Evolutionary conservation across 2,329 filamentous ascomycete species (phyloP).

Genomic region (Cordyceps pruinosa): DNA sequence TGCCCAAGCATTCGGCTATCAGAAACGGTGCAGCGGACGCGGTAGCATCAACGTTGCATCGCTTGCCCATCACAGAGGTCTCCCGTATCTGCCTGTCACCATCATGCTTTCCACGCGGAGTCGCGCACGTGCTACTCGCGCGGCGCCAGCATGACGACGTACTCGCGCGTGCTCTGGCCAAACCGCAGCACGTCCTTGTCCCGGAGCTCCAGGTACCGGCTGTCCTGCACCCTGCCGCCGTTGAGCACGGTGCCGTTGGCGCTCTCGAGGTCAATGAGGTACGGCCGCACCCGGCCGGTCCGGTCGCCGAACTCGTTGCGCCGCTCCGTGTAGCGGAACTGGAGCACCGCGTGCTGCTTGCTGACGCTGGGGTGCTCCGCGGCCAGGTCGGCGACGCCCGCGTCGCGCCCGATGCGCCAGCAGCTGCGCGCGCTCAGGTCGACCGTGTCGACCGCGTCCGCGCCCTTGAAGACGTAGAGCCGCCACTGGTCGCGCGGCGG

Average conservation of each 20-base stretch:
- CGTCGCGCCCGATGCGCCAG: constrained; percentile 83
- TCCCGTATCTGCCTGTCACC: background rate
- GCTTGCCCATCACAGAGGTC: no score
- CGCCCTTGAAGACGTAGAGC: constrained; percentile 85
- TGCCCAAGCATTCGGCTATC: background rate
- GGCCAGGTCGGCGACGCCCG: constrained; percentile 70
- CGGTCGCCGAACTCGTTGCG: constrained; percentile 83
- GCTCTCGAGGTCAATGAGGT: constrained; percentile 88
- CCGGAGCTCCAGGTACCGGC: constrained; percentile 77
- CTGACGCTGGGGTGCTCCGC: constrained; percentile 89
- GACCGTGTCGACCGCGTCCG: constrained; percentile 73
- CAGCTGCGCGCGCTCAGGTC: constrained; percentile 70
- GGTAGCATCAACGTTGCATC: background rate
- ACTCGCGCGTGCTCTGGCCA: constrained; percentile 82
- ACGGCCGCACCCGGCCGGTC: constrained; percentile 72
- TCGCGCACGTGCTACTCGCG: no score
- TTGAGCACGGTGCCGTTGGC: constrained; percentile 87
- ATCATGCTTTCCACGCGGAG: background rate
- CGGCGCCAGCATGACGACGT: constrained; percentile 80
- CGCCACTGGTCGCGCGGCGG: constrained; percentile 74
- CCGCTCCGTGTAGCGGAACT: constrained; percentile 81
- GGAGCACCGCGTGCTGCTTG: constrained; percentile 91
- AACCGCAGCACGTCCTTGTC: constrained; percentile 88
- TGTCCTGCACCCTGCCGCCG: constrained; percentile 62
- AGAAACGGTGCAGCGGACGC: background rate